These are phyloP conservation scores for Petrea volubilis DNA, from an alignment of 257 asterid species.

Conservation along the genomic window DNA sequence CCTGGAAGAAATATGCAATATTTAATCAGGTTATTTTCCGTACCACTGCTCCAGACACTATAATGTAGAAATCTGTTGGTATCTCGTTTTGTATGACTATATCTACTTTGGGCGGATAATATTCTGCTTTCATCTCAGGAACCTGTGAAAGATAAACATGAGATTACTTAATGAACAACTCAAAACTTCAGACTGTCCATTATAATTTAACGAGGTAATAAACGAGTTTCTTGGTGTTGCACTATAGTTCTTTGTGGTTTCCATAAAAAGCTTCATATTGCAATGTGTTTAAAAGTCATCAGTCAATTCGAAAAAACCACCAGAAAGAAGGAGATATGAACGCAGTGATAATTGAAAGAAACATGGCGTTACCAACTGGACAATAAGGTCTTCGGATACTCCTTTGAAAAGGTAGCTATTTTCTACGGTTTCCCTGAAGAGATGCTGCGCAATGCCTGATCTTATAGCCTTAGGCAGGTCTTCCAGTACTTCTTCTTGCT, in stretches of 20 bases:
- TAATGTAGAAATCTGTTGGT: slow-evolving; percentile 87
- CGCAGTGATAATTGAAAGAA: slow-evolving; percentile 5
- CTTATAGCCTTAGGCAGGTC: slow-evolving; percentile 90
- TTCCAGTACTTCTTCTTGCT: slow-evolving; percentile 85
- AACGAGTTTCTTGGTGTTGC: neutral
- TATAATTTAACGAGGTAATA: neutral
- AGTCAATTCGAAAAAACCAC: neutral
- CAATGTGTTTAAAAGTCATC: neutral
- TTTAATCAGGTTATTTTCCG: slow-evolving; percentile 1
- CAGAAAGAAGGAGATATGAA: neutral
- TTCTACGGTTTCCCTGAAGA: slow-evolving; percentile 63
- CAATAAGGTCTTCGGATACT: slow-evolving; percentile 68
- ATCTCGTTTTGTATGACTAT: slow-evolving; percentile 83
- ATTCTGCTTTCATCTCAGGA: slow-evolving; percentile 93
- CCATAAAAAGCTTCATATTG: slow-evolving; percentile 2
- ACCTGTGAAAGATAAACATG: slow-evolving; percentile 48
- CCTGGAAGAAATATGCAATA: neutral
- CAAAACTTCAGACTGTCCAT: neutral
- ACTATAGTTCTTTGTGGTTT: neutral
- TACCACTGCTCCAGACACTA: slow-evolving; percentile 96
- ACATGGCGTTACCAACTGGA: slow-evolving; percentile 69
- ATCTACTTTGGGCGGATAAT: slow-evolving; percentile 91
- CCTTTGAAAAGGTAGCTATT: slow-evolving; percentile 80
- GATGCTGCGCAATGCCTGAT: slow-evolving; percentile 86
- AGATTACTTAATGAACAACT: neutral